Conservation (phyloP, 345 rosid species). For the Balakata baccata region DNA sequence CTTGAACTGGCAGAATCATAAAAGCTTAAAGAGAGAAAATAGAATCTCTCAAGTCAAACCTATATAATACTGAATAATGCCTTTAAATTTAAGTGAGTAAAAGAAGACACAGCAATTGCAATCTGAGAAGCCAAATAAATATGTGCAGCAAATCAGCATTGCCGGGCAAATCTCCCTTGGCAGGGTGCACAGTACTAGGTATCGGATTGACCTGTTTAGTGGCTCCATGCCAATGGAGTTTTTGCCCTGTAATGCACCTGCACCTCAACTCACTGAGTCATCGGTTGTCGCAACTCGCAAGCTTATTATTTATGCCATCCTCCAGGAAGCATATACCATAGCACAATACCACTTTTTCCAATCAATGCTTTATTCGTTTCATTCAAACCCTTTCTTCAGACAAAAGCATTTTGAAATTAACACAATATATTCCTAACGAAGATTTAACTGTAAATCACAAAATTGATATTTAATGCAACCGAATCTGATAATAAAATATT, state of each 20-base stretch:
- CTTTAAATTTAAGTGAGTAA: too few species aligned
- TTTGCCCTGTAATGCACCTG: conserved; percentile 42
- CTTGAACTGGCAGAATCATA: too few species aligned
- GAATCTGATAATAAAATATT: too few species aligned
- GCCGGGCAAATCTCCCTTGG: conserved; percentile 59
- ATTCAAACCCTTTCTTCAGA: neutral
- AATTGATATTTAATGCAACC: too few species aligned
- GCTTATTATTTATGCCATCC: conserved; percentile 26
- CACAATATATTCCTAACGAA: neutral
- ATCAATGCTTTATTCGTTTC: conserved; percentile 8
- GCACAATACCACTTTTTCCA: conserved; percentile 31
- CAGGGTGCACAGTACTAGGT: conserved; percentile 4
- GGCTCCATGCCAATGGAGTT: conserved; percentile 43
- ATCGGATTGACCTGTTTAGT: neutral
- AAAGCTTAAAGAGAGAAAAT: too few species aligned
- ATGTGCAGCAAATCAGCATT: conserved; percentile 18
- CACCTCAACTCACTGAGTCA: conserved; percentile 12
- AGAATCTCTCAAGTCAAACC: too few species aligned
- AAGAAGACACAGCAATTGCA: too few species aligned
- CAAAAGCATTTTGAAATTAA: neutral
- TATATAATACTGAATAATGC: too few species aligned
- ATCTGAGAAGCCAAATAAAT: too few species aligned
- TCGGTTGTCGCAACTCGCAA: too few species aligned
- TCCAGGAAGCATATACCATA: conserved; percentile 32
- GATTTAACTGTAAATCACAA: too few species aligned